Base-by-base conservation (phyloP, 2,329 filamentous ascomycete species). In the Colletotrichum siamense region DNA sequence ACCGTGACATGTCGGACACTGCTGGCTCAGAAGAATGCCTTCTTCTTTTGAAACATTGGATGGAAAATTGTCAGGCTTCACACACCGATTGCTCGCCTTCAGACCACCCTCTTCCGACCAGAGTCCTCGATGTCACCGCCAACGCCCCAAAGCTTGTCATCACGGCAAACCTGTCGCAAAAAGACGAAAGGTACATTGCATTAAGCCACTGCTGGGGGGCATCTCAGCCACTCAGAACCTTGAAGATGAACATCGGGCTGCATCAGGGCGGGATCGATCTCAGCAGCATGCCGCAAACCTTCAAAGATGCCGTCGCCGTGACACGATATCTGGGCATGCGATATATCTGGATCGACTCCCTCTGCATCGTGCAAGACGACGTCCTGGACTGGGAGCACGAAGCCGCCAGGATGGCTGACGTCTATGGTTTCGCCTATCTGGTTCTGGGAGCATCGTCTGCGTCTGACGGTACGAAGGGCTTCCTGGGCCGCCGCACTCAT, bases 361-460 rank as follows among this genome's bases (percentile, higher is more conserved):
- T 79, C 12, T 79, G 78, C 55, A 79, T 79, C 30, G 64, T 79
- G 24, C 77, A 79, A 32, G 77, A 79, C 30, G 74, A 71, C 6
- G 71, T 66, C 16, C 32, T 61, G 1, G 78, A 79, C 24, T 76
- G 76, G 77, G 72, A 76, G 13, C 2, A 12, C 7, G 75, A 79
- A 68, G 68, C 65, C 3, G 26, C 74, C n/a, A 69, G 9, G 32
- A 77, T 75, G 64, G 32, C 34, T 9, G 36, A 49, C 1, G 28
- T 75, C 0, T 77, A 75, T 24, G 30, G 66, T 18, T 26, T 12
- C 0, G 71, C 71, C 2, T 32, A 24, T 0, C 10, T 68, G 18
- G 39, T 68, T 1, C 8, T 68, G n/a, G 65, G 65, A 3, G 65
- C 65, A 6, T 68, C 39, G 0, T 68, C 65, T 18, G 65, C 65